A percentile compares a stretch with the other conserved stretches of the same genome.
These are phyloP conservation scores for Diplodia mutila DNA, from an alignment of 2,329 filamentous ascomycete species.

Conservation along the genomic window DNA sequence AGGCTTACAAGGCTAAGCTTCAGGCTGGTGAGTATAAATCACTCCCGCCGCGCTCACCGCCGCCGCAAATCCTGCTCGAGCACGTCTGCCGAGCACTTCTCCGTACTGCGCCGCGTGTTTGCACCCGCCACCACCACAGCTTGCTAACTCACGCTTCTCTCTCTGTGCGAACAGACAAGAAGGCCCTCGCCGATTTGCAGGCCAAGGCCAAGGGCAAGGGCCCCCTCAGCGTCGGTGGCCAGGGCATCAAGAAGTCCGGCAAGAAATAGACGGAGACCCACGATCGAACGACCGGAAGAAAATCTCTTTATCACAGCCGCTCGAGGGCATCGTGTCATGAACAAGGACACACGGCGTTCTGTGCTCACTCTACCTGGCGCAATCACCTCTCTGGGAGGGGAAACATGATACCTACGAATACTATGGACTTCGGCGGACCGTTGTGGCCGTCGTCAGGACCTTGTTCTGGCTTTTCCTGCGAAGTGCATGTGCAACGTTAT, in stretches of 20 bases:
- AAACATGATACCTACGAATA: slow-evolving; percentile 22
- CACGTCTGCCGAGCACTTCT: slow-evolving; percentile 18
- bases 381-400: not conserved
- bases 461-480: not conserved
- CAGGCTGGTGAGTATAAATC: slow-evolving; percentile 67
- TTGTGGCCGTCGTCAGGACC: not conserved
- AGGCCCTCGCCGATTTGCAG: slow-evolving; percentile 68
- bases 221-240: slow-evolving; percentile 78
- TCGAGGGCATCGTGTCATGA: not conserved
- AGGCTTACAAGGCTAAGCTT: slow-evolving; percentile 82
- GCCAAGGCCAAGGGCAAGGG: slow-evolving; percentile 84
- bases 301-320: not conserved
- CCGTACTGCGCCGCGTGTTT: not conserved
- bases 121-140: not conserved
- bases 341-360: not conserved
- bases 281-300: not conserved
- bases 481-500: not conserved
- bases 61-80: not conserved
- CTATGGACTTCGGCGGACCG: not conserved
- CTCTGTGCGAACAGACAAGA: slow-evolving; percentile 54
- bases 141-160: not conserved
- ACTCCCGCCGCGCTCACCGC: not conserved
- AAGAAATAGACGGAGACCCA: slow-evolving; percentile 70
- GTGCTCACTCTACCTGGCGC: not conserved
- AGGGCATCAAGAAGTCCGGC: slow-evolving; percentile 97